Conservation (phyloP, 176 grass and related monocot genomes). For the Zea luxurians region DNA sequence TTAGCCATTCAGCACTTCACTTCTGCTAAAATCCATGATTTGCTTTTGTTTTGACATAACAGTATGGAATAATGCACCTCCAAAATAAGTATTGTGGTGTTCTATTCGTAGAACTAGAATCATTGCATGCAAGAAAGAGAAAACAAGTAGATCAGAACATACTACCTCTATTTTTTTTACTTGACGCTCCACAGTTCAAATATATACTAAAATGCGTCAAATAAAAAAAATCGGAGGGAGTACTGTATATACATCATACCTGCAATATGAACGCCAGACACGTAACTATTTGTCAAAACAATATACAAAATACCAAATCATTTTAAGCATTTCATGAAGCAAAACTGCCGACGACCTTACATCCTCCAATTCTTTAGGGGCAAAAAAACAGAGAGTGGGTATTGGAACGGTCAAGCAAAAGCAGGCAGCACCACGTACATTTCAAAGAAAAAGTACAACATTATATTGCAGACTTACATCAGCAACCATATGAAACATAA, state of each 20-base stretch:
- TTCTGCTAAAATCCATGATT: not conserved
- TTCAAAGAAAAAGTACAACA: not conserved
- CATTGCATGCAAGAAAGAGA: not conserved
- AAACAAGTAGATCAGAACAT: not conserved
- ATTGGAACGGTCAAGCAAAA: not conserved
- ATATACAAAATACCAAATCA: not conserved
- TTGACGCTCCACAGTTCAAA: too few relatives aligned
- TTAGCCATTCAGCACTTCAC: not conserved
- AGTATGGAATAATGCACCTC: not conserved
- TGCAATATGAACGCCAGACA: too few relatives aligned
- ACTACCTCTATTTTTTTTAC: not conserved
- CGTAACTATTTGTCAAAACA: too few relatives aligned
- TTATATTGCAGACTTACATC: not conserved
- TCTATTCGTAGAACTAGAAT: not conserved
- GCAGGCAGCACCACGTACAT: not conserved
- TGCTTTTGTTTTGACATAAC: not conserved
- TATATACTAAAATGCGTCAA: too few relatives aligned
- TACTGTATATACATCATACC: too few relatives aligned
- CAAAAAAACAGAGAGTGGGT: not conserved
- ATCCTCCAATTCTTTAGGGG: not conserved
- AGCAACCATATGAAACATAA: not conserved
- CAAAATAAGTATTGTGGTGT: not conserved
- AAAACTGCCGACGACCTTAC: not conserved
- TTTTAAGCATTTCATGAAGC: not conserved
- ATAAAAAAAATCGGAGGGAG: too few relatives aligned